These are phyloP conservation scores for Onygena corvina DNA, from an alignment of 2,329 filamentous ascomycete species.

Conservation along the genomic window DNA sequence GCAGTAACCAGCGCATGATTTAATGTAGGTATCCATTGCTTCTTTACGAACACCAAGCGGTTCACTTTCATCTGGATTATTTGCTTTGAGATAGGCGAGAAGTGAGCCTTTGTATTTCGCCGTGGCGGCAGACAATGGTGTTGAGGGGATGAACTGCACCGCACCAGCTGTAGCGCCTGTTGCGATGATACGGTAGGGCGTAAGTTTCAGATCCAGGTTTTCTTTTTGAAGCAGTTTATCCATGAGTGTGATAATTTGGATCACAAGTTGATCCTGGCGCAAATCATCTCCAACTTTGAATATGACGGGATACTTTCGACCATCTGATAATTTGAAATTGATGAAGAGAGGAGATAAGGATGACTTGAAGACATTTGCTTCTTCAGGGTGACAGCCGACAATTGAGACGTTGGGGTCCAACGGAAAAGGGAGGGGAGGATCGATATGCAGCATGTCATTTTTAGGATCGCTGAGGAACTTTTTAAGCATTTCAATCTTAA, in stretches of 20 bases:
- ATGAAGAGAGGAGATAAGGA: conserved; percentile 83
- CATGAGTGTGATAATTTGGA: conserved; percentile 96
- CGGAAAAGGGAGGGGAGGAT: conserved; percentile 75
- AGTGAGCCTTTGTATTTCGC: conserved; percentile 68
- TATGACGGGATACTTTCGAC: conserved; percentile 74
- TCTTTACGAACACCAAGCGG: conserved; percentile 82
- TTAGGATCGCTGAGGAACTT: conserved; percentile 74
- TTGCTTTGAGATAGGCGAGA: conserved; percentile 71
- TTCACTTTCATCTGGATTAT: conserved; percentile 75
- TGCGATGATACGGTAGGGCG: conserved; percentile 90
- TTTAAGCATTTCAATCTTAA: conserved; percentile 76
- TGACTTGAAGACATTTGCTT: conserved; percentile 90
- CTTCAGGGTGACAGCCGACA: conserved; percentile 66
- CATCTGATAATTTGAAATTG: conserved; percentile 70
- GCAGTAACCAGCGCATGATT: conserved; percentile 93
- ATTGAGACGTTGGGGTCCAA: conserved; percentile 74
- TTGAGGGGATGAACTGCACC: conserved; percentile 84
- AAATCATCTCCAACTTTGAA: conserved; percentile 97
- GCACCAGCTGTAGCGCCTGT: conserved; percentile 82
- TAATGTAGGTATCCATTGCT: conserved; percentile 87
- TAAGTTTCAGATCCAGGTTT: conserved; percentile 87
- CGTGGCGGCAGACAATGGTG: conserved; percentile 69
- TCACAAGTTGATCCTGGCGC: conserved; percentile 91
- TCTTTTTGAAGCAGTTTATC: conserved; percentile 90
- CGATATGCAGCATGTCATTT: conserved; percentile 72